These are phyloP conservation scores for Penicillium brevicompactum DNA, from an alignment of 2,329 filamentous ascomycete genomes.

Conservation along the genomic window DNA sequence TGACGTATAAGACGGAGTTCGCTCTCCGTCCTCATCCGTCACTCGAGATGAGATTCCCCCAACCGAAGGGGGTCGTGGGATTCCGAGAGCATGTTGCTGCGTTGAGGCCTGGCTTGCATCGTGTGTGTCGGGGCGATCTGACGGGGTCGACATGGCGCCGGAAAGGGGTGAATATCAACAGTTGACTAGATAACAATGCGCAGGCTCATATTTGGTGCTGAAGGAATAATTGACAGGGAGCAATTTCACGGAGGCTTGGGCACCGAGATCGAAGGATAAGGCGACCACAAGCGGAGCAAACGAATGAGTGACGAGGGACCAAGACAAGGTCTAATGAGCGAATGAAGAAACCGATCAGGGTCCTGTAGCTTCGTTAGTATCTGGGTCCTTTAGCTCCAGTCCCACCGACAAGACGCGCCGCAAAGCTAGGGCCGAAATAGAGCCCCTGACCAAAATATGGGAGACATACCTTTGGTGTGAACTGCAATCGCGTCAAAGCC, in stretches of 20 bases:
- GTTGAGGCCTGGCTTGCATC: constrained; percentile 37
- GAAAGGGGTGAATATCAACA: constrained; percentile 5
- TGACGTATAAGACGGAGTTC: constrained; percentile 38
- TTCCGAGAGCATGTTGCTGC: constrained; percentile 55
- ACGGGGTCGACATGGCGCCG: constrained; percentile 25
- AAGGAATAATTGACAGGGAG: constrained; percentile 2
- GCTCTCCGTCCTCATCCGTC: constrained; percentile 62
- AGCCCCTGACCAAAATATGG: constrained; percentile 14
- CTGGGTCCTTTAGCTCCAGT: neutral
- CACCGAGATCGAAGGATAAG: constrained; percentile 1
- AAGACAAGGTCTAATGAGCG: constrained; percentile 10
- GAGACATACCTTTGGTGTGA: constrained; percentile 12
- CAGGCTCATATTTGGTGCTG: constrained; percentile 26
- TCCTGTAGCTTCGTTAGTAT: constrained; percentile 12
- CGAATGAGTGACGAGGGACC: constrained; percentile 16
- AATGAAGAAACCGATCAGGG: constrained; percentile 6
- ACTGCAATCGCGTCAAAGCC: constrained; percentile 6
- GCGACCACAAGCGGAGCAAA: neutral
- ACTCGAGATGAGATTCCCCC: constrained; percentile 68
- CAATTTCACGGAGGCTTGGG: constrained; percentile 1
- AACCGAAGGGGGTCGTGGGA: constrained; percentile 47
- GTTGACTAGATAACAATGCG: constrained; percentile 13
- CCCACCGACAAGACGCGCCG: constrained; percentile 13
- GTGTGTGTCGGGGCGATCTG: constrained; percentile 39
- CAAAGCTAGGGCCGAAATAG: constrained; percentile 11